phyloP scores from a whole-genome alignment of 192 early-diverging fungal species.

The Diversispora epigaea region DNA sequence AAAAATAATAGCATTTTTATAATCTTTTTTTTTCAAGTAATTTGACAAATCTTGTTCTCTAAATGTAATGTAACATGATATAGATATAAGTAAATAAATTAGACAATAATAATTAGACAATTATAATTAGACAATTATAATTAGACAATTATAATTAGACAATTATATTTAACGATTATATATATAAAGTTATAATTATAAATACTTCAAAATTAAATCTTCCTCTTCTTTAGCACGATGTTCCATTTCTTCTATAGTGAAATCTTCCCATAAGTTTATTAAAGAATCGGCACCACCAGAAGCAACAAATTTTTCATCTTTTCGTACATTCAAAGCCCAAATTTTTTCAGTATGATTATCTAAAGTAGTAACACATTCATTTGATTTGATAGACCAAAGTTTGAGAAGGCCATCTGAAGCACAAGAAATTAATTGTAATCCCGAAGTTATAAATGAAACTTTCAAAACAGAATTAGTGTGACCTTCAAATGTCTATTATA shows the following conservation, averaged over 20 bases:
- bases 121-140: background rate
- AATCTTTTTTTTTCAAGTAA: slow-evolving; percentile 85
- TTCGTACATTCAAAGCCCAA: slow-evolving; percentile 83
- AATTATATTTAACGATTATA: too few relatives aligned
- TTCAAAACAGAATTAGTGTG: slow-evolving; percentile 95
- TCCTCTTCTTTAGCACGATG: slow-evolving; percentile 70
- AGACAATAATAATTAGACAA: background rate
- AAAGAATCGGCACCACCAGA: slow-evolving; percentile 91
- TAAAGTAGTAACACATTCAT: slow-evolving; percentile 86
- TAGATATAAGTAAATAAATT: slow-evolving; percentile 14
- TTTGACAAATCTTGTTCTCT: slow-evolving; percentile 91
- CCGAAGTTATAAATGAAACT: slow-evolving; percentile 79
- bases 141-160: background rate
- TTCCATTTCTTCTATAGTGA: slow-evolving; percentile 80
- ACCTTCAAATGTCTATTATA: slow-evolving; percentile 83
- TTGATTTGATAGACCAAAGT: slow-evolving; percentile 91
- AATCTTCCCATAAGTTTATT: slow-evolving; percentile 92
- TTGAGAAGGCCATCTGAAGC: slow-evolving; percentile 95
- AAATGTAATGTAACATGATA: background rate
- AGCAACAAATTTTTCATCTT: slow-evolving; percentile 69
- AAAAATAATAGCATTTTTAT: slow-evolving; percentile 85
- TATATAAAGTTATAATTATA: background rate
- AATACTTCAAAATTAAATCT: slow-evolving; percentile 69
- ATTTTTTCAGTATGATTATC: slow-evolving; percentile 96
- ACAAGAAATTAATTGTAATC: slow-evolving; percentile 82